Evolutionary conservation across 352 stramenopile species (phyloP).

Genomic region (Aphanomyces stellatus): DNA sequence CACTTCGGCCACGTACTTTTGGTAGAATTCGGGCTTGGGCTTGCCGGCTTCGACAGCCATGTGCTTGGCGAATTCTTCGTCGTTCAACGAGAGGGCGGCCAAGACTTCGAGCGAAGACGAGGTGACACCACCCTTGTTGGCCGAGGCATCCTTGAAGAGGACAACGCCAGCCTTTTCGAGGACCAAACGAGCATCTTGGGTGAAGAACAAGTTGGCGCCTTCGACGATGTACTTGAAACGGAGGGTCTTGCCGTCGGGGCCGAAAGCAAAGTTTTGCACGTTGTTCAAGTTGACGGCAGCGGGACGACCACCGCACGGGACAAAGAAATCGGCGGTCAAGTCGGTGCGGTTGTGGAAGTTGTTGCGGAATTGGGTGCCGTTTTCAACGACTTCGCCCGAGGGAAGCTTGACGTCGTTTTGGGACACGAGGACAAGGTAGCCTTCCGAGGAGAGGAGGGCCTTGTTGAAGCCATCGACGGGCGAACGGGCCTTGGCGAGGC

Average conservation of each 20-base stretch:
- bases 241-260: slow-evolving; percentile 60
- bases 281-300: slow-evolving; percentile 86
- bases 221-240: slow-evolving; percentile 72
- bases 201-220: slow-evolving; percentile 83
- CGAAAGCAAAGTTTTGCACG: slow-evolving; percentile 55
- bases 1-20: slow-evolving; percentile 69
- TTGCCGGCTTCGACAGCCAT: slow-evolving; percentile 66
- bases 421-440: slow-evolving; percentile 20
- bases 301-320: slow-evolving; percentile 65
- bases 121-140: slow-evolving; percentile 80
- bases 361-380: slow-evolving; percentile 94
- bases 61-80: slow-evolving; percentile 71
- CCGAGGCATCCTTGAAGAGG: slow-evolving; percentile 96
- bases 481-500: slow-evolving; percentile 19
- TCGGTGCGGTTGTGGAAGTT: slow-evolving; percentile 90
- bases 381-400: slow-evolving; percentile 73
- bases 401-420: slow-evolving; percentile 34
- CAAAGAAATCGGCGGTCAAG: slow-evolving; percentile 80
- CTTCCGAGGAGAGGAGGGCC: slow-evolving; percentile 15
- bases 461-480: slow-evolving; percentile 31
- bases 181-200: slow-evolving; percentile 67
- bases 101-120: slow-evolving; percentile 74
- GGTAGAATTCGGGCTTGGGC: slow-evolving; percentile 56
- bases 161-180: slow-evolving; percentile 93
- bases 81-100: slow-evolving; percentile 56